Percentiles rank a stretch among this genome's conserved stretches.
phyloP scores from a whole-genome alignment of 2,329 filamentous ascomycete genomes.

The Cladosporium phlei region DNA sequence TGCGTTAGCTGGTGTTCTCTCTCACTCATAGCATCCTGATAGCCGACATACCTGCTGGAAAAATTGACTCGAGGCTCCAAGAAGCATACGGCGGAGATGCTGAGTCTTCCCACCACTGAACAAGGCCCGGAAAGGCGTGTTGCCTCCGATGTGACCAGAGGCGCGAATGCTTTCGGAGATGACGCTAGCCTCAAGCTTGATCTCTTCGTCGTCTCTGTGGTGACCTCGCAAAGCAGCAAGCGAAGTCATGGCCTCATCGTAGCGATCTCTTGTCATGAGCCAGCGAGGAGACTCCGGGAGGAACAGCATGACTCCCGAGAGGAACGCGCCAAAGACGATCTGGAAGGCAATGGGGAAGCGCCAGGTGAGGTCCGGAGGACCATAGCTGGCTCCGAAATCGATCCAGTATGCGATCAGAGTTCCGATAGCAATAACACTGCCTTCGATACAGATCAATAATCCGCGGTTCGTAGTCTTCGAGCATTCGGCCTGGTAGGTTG shows the following conservation, averaged over 20 bases:
- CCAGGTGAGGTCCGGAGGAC: constrained; percentile 36
- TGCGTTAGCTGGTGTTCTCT: too few species aligned
- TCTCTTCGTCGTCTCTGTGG: constrained; percentile 6
- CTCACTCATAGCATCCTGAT: too few species aligned
- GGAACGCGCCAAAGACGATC: constrained; percentile 9
- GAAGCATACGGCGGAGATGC: constrained; percentile 7
- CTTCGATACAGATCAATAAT: constrained; percentile 29
- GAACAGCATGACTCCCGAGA: constrained; percentile 11
- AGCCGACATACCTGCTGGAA: constrained; percentile 11
- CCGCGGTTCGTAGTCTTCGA: constrained; percentile 46
- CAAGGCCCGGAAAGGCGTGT: constrained; percentile 6
- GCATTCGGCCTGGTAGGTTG: constrained; percentile 47
- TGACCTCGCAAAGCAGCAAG: constrained; percentile 8
- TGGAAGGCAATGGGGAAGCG: constrained; percentile 13
- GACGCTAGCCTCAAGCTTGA: constrained; percentile 2
- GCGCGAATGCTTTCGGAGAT: constrained; percentile 9
- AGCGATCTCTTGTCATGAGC: constrained; percentile 12
- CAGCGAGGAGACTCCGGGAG: constrained; percentile 16
- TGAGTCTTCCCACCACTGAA: constrained; percentile 10
- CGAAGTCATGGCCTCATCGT: constrained; percentile 9
- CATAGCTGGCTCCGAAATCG: constrained; percentile 36
- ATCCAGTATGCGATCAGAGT: constrained; percentile 49
- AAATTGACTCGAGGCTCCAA: constrained; percentile 5
- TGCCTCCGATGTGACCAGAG: constrained; percentile 3
- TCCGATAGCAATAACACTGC: constrained; percentile 38